Evolutionary conservation across 2,329 filamentous ascomycete genomes (phyloP).

Genomic region (Penicillium sumatraense): DNA sequence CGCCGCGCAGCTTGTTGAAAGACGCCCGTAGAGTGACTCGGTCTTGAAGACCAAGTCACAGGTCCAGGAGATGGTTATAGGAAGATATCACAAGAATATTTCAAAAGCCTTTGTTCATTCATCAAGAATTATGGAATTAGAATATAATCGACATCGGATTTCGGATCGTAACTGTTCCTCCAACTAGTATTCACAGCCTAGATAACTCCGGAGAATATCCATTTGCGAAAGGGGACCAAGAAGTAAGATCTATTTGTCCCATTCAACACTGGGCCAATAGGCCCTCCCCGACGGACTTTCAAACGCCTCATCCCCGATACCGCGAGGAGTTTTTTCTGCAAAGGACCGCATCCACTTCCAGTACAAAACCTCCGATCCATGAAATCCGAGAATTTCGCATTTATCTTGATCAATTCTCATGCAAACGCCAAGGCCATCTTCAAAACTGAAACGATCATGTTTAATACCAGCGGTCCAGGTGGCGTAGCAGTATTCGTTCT

Average conservation of each 20-base stretch:
- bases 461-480: neutral
- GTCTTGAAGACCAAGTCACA: too few species aligned
- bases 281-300: neutral
- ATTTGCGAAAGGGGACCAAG: too few species aligned
- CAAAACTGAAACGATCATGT: neutral
- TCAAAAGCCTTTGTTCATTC: too few species aligned
- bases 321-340: neutral
- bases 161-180: too few species aligned
- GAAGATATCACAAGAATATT: too few species aligned
- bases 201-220: too few species aligned
- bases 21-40: too few species aligned
- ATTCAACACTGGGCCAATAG: neutral
- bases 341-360: neutral
- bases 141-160: too few species aligned
- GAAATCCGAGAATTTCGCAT: neutral
- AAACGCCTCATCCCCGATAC: neutral
- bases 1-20: too few species aligned
- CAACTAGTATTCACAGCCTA: too few species aligned
- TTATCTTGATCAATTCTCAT: neutral
- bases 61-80: too few species aligned
- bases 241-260: neutral
- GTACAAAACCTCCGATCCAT: neutral
- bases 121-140: too few species aligned
- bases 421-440: neutral
- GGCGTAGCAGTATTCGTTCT: neutral